phyloP scores from a whole-genome alignment of 768 basidiomycete genomes.

The Rhizopogon vesiculosus region DNA sequence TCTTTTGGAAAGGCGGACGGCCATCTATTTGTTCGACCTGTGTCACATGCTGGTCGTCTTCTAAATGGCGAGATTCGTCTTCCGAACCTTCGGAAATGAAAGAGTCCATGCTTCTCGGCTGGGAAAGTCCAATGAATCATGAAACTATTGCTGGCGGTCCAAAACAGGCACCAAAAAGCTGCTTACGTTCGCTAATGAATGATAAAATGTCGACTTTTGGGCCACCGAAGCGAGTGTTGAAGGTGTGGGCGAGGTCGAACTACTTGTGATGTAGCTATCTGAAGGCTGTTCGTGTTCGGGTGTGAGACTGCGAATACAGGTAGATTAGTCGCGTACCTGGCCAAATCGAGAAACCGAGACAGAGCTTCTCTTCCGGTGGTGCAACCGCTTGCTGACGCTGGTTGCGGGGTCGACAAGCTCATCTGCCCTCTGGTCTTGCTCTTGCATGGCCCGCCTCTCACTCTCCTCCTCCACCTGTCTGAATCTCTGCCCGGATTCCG shows the following conservation, averaged over 20 bases:
- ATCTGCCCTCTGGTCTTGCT: conserved; percentile 14
- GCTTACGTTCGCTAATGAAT: conserved; percentile 38
- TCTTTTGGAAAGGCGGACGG: conserved; percentile 37
- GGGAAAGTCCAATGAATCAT: conserved; percentile 10
- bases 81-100: conserved; percentile 34
- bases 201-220: conserved; percentile 44
- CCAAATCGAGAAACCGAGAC: conserved; percentile 60
- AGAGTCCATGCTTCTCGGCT: conserved; percentile 44
- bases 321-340: conserved; percentile 35
- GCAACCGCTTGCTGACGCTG: conserved; percentile 22
- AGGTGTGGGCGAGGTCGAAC: conserved; percentile 15
- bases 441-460: conserved; percentile 42
- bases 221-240: conserved; percentile 36
- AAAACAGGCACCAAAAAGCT: background rate
- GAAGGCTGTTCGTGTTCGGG: conserved; percentile 8
- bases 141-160: background rate
- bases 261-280: conserved; percentile 18
- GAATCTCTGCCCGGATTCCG: conserved; percentile 40
- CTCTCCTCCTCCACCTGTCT: conserved; percentile 53
- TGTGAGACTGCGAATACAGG: background rate
- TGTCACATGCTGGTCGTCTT: conserved; percentile 44
- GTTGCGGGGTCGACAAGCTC: conserved; percentile 16
- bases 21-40: conserved; percentile 44
- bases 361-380: conserved; percentile 38
- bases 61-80: conserved; percentile 30